phyloP scores from a whole-genome alignment of 1,139 yeast species.

The Suhomyces maxii region DNA sequence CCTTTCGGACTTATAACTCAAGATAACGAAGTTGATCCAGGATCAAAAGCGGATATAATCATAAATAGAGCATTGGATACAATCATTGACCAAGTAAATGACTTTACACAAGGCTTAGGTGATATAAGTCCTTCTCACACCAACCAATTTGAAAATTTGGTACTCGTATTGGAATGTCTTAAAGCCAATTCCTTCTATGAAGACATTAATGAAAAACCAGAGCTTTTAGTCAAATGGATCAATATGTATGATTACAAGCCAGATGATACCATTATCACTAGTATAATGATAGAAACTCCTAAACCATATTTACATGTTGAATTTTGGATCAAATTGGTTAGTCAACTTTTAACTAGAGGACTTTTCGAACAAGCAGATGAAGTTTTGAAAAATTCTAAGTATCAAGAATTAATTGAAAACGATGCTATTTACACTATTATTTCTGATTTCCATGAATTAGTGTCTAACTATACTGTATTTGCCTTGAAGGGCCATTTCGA shows the following conservation, averaged over 20 bases:
- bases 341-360: constrained; percentile 64
- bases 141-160: constrained; percentile 34
- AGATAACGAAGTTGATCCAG: constrained; percentile 8
- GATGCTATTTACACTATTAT: constrained; percentile 40
- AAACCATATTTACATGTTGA: constrained; percentile 54
- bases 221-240: constrained; percentile 57
- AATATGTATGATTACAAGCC: constrained; percentile 68
- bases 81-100: constrained; percentile 22
- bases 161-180: constrained; percentile 57
- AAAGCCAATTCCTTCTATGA: constrained; percentile 52
- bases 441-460: constrained; percentile 44
- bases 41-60: constrained; percentile 13
- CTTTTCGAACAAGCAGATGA: constrained; percentile 54
- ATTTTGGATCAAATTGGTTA: constrained; percentile 64
- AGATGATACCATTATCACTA: constrained; percentile 45
- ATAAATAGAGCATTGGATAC: constrained; percentile 25
- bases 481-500: constrained; percentile 44
- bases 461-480: constrained; percentile 43
- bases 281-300: constrained; percentile 42
- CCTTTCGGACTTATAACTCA: constrained; percentile 37
- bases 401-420: constrained; percentile 23
- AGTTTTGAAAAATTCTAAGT: constrained; percentile 45
- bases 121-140: constrained; percentile 16
- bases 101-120: constrained; percentile 17
- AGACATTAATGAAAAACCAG: constrained; percentile 44